Conservation (phyloP, 2,329 filamentous ascomycete genomes). For the Colletotrichum sojae region DNA sequence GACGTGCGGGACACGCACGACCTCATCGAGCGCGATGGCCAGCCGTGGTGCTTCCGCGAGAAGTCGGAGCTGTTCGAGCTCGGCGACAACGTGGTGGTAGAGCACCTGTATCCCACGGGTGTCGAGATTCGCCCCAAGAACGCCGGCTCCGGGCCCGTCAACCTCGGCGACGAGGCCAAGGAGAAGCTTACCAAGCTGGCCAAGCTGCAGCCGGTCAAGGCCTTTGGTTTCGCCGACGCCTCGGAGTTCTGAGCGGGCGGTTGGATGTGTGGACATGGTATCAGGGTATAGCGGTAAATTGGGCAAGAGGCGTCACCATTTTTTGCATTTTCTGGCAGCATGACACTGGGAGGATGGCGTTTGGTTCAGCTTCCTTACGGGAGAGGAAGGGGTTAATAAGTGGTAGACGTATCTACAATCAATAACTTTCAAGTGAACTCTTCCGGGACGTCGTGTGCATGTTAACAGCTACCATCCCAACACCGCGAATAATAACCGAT, state of each 20-base stretch:
- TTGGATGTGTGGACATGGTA: too few species aligned
- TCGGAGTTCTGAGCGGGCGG: background rate
- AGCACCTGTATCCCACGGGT: slow-evolving; percentile 42
- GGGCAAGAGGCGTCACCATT: background rate
- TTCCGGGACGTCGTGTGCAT: too few species aligned
- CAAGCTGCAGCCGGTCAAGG: slow-evolving; percentile 24
- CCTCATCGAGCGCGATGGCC: slow-evolving; percentile 50
- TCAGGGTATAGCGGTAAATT: background rate
- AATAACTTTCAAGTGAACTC: too few species aligned
- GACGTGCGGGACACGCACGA: slow-evolving; percentile 48
- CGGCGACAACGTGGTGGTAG: slow-evolving; percentile 40
- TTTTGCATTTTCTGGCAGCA: too few species aligned
- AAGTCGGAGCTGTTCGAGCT: slow-evolving; percentile 48
- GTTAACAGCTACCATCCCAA: too few species aligned
- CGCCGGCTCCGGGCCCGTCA: background rate
- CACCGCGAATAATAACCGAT: too few species aligned
- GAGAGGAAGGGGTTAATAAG: too few species aligned
- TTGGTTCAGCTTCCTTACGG: too few species aligned
- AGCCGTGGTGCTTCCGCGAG: slow-evolving; percentile 53
- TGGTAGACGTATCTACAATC: too few species aligned
- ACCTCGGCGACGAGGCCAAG: slow-evolving; percentile 12
- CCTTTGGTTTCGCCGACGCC: slow-evolving; percentile 27
- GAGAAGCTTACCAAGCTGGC: slow-evolving; percentile 33
- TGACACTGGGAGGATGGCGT: too few species aligned
- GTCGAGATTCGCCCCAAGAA: slow-evolving; percentile 30